These are phyloP conservation scores for Lactarius deliciosus DNA, from an alignment of 768 basidiomycete species.

Conservation along the genomic window DNA sequence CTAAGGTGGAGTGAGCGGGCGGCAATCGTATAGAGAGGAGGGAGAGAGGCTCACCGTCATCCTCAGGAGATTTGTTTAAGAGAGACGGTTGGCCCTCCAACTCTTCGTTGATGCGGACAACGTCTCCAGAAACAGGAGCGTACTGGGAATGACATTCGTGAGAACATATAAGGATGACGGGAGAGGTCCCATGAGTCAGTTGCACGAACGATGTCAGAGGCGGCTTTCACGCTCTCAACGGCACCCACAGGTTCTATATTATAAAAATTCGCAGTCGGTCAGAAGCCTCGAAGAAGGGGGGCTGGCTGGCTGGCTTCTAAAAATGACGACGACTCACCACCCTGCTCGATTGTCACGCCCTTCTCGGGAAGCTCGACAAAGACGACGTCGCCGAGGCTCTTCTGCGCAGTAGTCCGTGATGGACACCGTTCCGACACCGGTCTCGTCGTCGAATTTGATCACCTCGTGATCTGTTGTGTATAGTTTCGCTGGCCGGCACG, in stretches of 20 bases:
- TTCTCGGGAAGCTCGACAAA: slow-evolving; percentile 85
- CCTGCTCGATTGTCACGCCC: slow-evolving; percentile 62
- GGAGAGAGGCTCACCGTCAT: slow-evolving; percentile 56
- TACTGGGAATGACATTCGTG: slow-evolving; percentile 52
- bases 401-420: slow-evolving; percentile 94
- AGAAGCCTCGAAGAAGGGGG: background rate
- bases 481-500: slow-evolving; percentile 53
- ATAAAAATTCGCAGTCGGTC: background rate
- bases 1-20: slow-evolving; percentile 41
- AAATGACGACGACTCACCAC: slow-evolving; percentile 54
- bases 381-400: slow-evolving; percentile 91
- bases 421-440: slow-evolving; percentile 73
- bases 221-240: slow-evolving; percentile 95
- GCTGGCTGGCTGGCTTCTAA: background rate
- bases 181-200: background rate
- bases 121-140: slow-evolving; percentile 85
- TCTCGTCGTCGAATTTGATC: slow-evolving; percentile 72
- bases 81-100: slow-evolving; percentile 70
- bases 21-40: background rate
- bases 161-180: slow-evolving; percentile 1
- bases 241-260: slow-evolving; percentile 72
- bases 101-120: slow-evolving; percentile 75
- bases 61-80: slow-evolving; percentile 86
- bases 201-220: slow-evolving; percentile 81
- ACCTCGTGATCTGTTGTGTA: slow-evolving; percentile 91